Evolutionary conservation across 768 basidiomycete genomes (phyloP).

Genomic region (Russula dissimulans): DNA sequence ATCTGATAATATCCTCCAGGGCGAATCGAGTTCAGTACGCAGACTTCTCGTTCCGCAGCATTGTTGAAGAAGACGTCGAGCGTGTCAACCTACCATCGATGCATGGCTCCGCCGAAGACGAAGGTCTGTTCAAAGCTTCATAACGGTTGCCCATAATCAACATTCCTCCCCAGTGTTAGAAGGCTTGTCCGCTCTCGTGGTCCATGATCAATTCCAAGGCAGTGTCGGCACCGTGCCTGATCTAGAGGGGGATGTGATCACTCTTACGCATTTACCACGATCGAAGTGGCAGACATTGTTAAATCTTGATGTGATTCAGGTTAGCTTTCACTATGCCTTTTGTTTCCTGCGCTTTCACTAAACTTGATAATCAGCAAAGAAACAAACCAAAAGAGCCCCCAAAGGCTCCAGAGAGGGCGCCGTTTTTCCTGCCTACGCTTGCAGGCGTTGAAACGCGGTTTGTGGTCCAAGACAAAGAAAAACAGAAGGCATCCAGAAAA

Average conservation of each 20-base stretch:
- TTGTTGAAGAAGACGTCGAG: conserved; percentile 66
- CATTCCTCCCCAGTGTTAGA: conserved; percentile 45
- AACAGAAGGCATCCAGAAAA: conserved; percentile 39
- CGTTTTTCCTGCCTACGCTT: conserved; percentile 93
- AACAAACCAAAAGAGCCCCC: conserved; percentile 96
- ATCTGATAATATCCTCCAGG: conserved; percentile 35
- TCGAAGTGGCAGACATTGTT: conserved; percentile 95
- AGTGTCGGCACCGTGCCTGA: conserved; percentile 83
- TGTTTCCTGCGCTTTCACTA: neutral
- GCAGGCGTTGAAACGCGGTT: conserved; percentile 83
- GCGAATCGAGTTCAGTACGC: conserved; percentile 93
- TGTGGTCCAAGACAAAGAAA: conserved; percentile 40
- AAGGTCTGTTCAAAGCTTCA: conserved; percentile 40
- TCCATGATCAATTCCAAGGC: conserved; percentile 53
- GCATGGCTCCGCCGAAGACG: conserved; percentile 73
- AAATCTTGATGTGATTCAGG: conserved; percentile 90
- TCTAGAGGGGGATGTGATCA: conserved; percentile 84
- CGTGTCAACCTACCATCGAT: conserved; percentile 73
- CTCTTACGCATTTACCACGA: conserved; percentile 84
- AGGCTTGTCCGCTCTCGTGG: conserved; percentile 53
- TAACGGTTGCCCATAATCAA: conserved; percentile 4
- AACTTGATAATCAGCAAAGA: conserved; percentile 51
- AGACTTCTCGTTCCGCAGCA: conserved; percentile 70
- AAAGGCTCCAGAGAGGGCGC: conserved; percentile 90
- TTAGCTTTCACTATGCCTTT: conserved; percentile 26